Evolutionary conservation across 148 eudicot species (phyloP), one percentile per base, ranked within the genome.

Genomic region (Gaultheria prostrata): DNA sequence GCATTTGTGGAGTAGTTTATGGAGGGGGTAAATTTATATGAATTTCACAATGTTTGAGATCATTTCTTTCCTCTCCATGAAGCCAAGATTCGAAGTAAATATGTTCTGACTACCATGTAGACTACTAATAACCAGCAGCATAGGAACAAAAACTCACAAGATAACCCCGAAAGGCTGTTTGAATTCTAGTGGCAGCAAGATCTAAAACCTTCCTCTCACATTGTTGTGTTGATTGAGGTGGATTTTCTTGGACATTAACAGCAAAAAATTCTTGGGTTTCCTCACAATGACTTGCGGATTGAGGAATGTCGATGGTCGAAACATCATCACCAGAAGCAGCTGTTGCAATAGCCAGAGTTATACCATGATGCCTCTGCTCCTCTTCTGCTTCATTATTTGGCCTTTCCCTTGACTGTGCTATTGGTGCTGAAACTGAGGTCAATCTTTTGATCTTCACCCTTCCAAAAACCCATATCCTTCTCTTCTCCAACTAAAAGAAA

Each of bases 141-240:
- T 13, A 0, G 24, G 24, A 26, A 21, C 10, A 24, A n/a, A 63
- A 54, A 81, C 91, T 89, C 87, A 95, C 98, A 35, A 95, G 92
- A 89, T 86, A 89, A 71, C 91, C 90, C 12, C 98, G 88, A 80
- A 90, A 95, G 28, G 89, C 91, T 46, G 95, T 87, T 86, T 95
- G 98, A 85, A 95, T 93, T 88, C 82, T 92, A 59, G 75, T 92
- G 51, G 92, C 94, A 49, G 97, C 93, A 49, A 82, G 43, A 80
- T 61, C 84, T 71, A 82, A 72, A 78, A 75, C 33, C 30, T 54
- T 81, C 70, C 0, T 83, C 20, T 80, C 85, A 32, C 76, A 17
- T 56, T 63, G 75, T 63, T 26, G 79, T 46, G 32, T 33, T 6
- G 26, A 75, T 45, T 46, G 43, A 49, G 85, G 79, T 65, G 76